Evolutionary conservation across 1,284 basidiomycete species (phyloP), one percentile per base, ranked within the genome.

Genomic region (Ceraceosorus bombacis): DNA sequence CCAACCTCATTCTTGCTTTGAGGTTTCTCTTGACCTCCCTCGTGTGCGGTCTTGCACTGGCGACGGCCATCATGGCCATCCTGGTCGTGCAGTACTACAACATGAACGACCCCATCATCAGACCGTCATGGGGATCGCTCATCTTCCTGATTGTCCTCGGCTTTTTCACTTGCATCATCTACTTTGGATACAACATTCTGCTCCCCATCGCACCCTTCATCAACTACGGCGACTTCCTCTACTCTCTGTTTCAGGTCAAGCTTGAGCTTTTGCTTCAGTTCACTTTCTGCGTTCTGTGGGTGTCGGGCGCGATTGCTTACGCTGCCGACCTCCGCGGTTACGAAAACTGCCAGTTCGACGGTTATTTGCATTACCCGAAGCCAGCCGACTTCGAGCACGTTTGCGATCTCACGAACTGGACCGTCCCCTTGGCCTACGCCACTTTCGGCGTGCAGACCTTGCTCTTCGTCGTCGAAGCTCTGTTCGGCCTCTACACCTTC

Each of bases 61-160:
- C 68, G 46, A 69, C 68, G 4, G 64, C 71, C 46, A 73, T 77
- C 63, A 71, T 77, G 61, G 51, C 62, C 58, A 68, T 72, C 59
- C 65, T 77, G 13, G 66, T 74, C 13, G 72, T 76, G 4, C 54
- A 74, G 63, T 79, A 77, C 70, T 79, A 78, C 73, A 74, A 78
- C 65, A 60, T 58, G 1, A 70, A 78, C 59, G 66, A 72, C 17
- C 78, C 77, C 6, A 76, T 78, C 64, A 72, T 79, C 59, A 65
- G 68, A 37, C 78, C 78, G 1, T 73, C 78, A 1, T 78, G 78
- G 77, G 76, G 78, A 0, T 77, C 74, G 2, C 64, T 78, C 58
- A 79, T 79, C 69, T 78, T 75, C 68, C 59, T 73, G 46, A 73
- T 79, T 63, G 61, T 78, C 57, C 72, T 79, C 57, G 78, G 78